Evolutionary conservation across 805 yeast genomes (phyloP).

Genomic region (Candida morakotiae): DNA sequence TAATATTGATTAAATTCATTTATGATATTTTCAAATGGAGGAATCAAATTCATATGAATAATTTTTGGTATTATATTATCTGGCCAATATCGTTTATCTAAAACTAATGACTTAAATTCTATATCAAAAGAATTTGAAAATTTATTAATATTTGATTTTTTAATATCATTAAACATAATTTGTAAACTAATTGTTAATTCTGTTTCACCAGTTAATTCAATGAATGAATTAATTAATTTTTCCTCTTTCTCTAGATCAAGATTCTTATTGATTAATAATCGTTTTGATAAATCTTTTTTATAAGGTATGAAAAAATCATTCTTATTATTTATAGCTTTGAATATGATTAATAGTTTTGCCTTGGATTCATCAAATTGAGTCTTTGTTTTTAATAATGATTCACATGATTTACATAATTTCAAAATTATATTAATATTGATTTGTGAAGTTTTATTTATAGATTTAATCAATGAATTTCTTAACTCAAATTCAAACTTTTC

Average conservation of each 20-base stretch:
- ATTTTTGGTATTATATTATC: constrained; percentile 31
- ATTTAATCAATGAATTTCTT: constrained; percentile 22
- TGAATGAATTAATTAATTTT: constrained; percentile 20
- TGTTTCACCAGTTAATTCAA: constrained; percentile 26
- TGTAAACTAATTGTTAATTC: constrained; percentile 21
- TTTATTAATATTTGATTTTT: constrained; percentile 6
- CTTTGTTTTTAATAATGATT: constrained; percentile 20
- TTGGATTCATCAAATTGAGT: constrained; percentile 15
- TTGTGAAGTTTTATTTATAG: constrained; percentile 12
- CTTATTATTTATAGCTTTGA: constrained; percentile 31
- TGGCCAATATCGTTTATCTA: constrained; percentile 38
- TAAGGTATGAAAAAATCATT: constrained; percentile 26
- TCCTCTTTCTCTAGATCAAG: constrained; percentile 17
- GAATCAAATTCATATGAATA: constrained; percentile 21
- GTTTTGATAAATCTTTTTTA: constrained; percentile 32
- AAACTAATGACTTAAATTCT: constrained; percentile 28
- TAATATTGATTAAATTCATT: constrained; percentile 19
- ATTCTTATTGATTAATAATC: constrained; percentile 26
- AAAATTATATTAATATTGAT: constrained; percentile 14
- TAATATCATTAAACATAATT: constrained; percentile 33
- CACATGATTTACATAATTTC: constrained; percentile 30
- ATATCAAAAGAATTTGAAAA: constrained; percentile 5
- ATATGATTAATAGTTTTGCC: constrained; percentile 20
- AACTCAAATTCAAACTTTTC: constrained; percentile 27
- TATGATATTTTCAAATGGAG: constrained; percentile 8